Conservation (phyloP, 257 asterid species). For the Fraxinus americana region DNA sequence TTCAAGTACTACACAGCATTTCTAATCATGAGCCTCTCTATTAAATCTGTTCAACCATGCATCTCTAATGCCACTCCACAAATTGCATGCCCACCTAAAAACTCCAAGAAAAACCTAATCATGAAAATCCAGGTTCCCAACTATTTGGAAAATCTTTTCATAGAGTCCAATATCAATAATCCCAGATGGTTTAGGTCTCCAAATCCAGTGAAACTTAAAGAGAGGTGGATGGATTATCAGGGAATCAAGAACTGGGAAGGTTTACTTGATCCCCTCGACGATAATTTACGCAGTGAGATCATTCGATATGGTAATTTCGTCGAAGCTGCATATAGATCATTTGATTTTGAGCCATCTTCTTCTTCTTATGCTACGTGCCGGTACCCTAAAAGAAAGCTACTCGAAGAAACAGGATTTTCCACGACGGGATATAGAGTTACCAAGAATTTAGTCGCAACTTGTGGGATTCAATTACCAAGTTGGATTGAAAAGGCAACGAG, state of each 20-base stretch:
- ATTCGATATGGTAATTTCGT: conserved; percentile 71
- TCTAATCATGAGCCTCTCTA: conserved; percentile 46
- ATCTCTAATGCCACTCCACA: conserved; percentile 24
- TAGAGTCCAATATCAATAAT: not conserved
- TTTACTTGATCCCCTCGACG: conserved; percentile 76
- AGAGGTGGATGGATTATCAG: conserved; percentile 77
- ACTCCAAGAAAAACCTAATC: conserved; percentile 22
- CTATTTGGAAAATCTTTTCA: conserved; percentile 3
- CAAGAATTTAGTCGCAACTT: conserved; percentile 56
- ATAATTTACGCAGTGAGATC: conserved; percentile 65
- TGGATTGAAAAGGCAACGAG: conserved; percentile 59
- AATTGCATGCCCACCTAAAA: conserved; percentile 11
- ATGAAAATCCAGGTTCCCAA: conserved; percentile 21
- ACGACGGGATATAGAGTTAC: conserved; percentile 68
- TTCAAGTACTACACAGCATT: not conserved
- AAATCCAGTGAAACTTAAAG: conserved; percentile 19
- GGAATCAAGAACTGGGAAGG: conserved; percentile 80
- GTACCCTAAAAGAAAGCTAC: conserved; percentile 44
- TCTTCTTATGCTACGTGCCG: conserved; percentile 51
- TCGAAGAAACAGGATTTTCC: conserved; percentile 38
- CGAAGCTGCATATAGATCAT: conserved; percentile 71
- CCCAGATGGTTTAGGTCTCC: conserved; percentile 5
- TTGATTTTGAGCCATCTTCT: conserved; percentile 60
- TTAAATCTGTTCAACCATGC: conserved; percentile 44
- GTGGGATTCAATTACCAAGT: conserved; percentile 58